These are phyloP conservation scores for Entrophospora sp. DNA, from an alignment of 192 early-diverging fungal species.

Conservation along the genomic window DNA sequence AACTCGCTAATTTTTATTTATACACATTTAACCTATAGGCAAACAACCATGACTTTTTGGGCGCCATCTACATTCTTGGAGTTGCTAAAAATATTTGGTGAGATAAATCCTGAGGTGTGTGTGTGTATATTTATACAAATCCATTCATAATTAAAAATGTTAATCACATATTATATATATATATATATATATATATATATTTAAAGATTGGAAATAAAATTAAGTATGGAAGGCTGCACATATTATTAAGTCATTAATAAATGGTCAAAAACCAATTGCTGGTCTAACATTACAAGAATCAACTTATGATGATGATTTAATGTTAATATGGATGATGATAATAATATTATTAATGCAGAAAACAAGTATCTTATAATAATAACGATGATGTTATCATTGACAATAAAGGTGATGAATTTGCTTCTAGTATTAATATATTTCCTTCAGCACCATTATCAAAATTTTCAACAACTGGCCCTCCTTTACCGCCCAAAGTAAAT, in stretches of 20 bases:
- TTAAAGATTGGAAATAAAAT: slow-evolving; percentile 72
- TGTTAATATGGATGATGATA: no score
- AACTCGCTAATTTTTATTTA: background rate
- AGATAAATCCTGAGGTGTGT: slow-evolving; percentile 51
- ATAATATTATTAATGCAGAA: background rate
- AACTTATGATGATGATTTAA: no score
- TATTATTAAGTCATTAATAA: slow-evolving; percentile 82
- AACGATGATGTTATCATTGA: background rate
- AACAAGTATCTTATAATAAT: background rate
- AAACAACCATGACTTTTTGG: slow-evolving; percentile 83
- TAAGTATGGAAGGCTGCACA: slow-evolving; percentile 94
- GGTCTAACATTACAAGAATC: slow-evolving; percentile 26
- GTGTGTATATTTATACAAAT: background rate
- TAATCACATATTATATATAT: background rate
- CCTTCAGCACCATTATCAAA: slow-evolving; percentile 10
- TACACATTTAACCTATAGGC: no score
- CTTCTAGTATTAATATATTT: slow-evolving; percentile 28
- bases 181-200: background rate
- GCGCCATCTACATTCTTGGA: slow-evolving; percentile 88
- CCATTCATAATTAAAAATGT: background rate
- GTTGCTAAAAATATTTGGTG: slow-evolving; percentile 74
- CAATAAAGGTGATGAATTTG: background rate
- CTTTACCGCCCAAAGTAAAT: background rate
- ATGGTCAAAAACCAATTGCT: slow-evolving; percentile 63
- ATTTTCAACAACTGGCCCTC: background rate